phyloP scores from a whole-genome alignment of 2,329 filamentous ascomycete species.

The Talaromyces sp. region DNA sequence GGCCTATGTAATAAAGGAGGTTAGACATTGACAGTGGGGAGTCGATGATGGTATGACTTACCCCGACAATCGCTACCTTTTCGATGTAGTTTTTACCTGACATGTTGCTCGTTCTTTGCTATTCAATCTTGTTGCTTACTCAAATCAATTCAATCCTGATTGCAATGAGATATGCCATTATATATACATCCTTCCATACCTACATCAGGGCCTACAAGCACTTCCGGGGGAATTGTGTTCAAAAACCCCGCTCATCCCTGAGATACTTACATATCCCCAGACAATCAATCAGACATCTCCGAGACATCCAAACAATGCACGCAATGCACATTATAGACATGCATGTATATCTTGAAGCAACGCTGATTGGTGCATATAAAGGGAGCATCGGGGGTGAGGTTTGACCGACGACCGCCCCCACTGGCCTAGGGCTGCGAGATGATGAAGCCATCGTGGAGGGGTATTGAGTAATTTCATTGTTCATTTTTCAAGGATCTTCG shows the following conservation, averaged over 20 bases:
- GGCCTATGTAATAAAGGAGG: slow-evolving; percentile 24
- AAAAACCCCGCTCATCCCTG: not conserved
- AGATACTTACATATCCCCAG: not conserved
- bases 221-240: not conserved
- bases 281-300: not conserved
- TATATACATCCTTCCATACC: not conserved
- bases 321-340: not conserved
- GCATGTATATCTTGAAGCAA: not conserved
- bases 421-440: not conserved
- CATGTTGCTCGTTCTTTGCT: not conserved
- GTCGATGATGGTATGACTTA: slow-evolving; percentile 20
- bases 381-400: not conserved
- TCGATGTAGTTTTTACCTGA: slow-evolving; percentile 30
- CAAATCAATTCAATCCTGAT: too few relatives aligned
- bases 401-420: not conserved
- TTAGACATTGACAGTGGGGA: not conserved
- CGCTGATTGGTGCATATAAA: slow-evolving; percentile 11
- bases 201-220: not conserved
- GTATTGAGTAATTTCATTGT: not conserved
- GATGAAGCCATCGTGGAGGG: not conserved
- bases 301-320: not conserved
- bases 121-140: too few relatives aligned
- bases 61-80: slow-evolving; percentile 40
- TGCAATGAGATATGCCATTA: not conserved
- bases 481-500: not conserved